Base-by-base conservation (phyloP, 257 asterid genomes). In the Ajuga chamaepitys region DNA sequence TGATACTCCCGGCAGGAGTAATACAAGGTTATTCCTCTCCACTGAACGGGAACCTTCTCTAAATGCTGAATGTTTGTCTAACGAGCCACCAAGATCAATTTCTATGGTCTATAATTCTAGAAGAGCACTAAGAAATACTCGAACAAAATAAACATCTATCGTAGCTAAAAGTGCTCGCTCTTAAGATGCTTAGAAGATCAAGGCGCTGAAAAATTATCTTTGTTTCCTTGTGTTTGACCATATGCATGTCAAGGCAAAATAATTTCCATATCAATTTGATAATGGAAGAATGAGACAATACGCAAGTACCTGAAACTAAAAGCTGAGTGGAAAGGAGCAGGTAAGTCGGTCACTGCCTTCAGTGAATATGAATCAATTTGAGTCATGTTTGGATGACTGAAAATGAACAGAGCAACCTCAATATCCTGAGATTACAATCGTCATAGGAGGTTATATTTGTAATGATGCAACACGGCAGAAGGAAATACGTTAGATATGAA, bases 271-370 rank as follows among this genome's bases (percentile, higher is more conserved):
- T 48, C 40, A 11, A 44, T 24, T 51, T 51, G 16, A 62, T 21
- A 28, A 48, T 47, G 44, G 30, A 61, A 17, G 3, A 60, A 62
- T 14, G 38, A 62, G 34, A 10, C 54, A 64, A 47, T 41, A n/a
- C 34, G 13, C 21, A 13, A 64, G 21, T 83, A 93, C 99, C 99
- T 89, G 95, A 89, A 89, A 69, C 70, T 82, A 81, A 87, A 89
- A 57, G 77, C 75, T 47, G 95, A 77, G 46, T 74, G 88, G 60
- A 93, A 86, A 47, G 78, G 87, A 78, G 80, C 77, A 25, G 97
- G 99, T 71, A 93, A 83, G 66, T 89, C 97, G 20, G 62, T 71
- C 66, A 89, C 96, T 12, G 97, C 83, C 79, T 80, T 93, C 64
- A 88, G 72, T 58, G 87, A 68, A 63, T 85, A 86, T 24, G 80